phyloP scores from a whole-genome alignment of 257 asterid genomes.

The Paulownia fortunei region DNA sequence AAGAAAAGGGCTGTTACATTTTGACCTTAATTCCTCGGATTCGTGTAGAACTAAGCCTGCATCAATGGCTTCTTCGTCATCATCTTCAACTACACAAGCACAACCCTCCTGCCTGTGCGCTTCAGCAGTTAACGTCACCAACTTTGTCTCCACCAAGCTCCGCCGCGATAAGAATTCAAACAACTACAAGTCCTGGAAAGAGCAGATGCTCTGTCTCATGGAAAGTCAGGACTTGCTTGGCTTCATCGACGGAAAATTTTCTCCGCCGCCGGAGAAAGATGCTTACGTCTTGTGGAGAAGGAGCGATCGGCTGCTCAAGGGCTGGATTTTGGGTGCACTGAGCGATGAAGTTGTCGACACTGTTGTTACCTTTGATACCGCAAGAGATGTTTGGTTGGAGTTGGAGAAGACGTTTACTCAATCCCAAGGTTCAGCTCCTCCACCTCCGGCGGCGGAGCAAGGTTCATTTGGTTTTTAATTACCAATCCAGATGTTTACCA shows the following conservation, averaged over 20 bases:
- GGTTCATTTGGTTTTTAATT: too few species aligned
- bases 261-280: background rate
- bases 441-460: too few species aligned
- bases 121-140: background rate
- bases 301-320: conserved; percentile 22
- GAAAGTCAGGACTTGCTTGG: conserved; percentile 17
- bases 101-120: background rate
- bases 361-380: background rate
- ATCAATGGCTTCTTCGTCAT: background rate
- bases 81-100: background rate
- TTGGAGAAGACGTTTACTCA: conserved; percentile 1
- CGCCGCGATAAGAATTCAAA: background rate
- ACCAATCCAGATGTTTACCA: too few species aligned
- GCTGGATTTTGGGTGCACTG: conserved; percentile 33
- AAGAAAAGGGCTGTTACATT: too few species aligned
- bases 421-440: background rate
- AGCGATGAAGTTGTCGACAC: background rate
- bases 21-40: too few species aligned
- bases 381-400: conserved; percentile 30
- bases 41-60: background rate
- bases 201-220: conserved; percentile 16
- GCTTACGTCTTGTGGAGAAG: background rate
- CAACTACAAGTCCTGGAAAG: conserved; percentile 3
- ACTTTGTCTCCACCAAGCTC: background rate
- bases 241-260: background rate